Percentiles rank a stretch among this genome's conserved stretches.
Evolutionary conservation across 495 filamentous ascomycete genomes (phyloP).

Genomic region (Aspergillus cristatus): DNA sequence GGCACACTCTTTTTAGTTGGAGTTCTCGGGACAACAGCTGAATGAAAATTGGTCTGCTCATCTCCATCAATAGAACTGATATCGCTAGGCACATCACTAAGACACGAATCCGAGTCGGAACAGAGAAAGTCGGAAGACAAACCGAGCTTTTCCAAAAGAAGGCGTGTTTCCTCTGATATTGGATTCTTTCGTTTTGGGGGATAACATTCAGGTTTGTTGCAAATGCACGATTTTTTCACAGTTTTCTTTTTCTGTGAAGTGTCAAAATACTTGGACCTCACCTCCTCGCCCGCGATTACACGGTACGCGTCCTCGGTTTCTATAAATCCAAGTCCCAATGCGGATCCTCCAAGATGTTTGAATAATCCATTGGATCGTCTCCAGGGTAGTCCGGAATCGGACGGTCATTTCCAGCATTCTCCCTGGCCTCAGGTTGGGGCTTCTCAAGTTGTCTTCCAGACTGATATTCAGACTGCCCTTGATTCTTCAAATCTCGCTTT

Average conservation of each 20-base stretch:
- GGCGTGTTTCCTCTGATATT: constrained; percentile 9
- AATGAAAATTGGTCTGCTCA: not conserved
- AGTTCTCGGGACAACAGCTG: not conserved
- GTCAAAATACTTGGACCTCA: constrained; percentile 32
- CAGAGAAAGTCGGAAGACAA: constrained; percentile 15
- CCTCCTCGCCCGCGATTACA: constrained; percentile 32
- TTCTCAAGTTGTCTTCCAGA: not conserved
- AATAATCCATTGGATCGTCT: not conserved
- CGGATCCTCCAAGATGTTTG: not conserved
- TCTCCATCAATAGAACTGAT: constrained; percentile 8
- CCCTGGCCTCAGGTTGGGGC: not conserved
- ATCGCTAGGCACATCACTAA: constrained; percentile 26
- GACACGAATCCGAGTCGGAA: constrained; percentile 27
- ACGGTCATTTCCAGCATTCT: not conserved
- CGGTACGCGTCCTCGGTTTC: constrained; percentile 31
- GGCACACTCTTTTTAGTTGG: not conserved
- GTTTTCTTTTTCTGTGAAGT: not conserved
- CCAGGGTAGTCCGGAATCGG: not conserved
- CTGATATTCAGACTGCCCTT: not conserved
- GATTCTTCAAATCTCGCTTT: not conserved
- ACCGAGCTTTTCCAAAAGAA: constrained; percentile 7
- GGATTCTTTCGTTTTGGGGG: not conserved
- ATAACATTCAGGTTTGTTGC: not conserved
- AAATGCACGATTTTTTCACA: not conserved
- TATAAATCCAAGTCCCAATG: constrained; percentile 31